Conservation (phyloP, 352 stramenopile species). For the Thalassiosira exigua region DNA sequence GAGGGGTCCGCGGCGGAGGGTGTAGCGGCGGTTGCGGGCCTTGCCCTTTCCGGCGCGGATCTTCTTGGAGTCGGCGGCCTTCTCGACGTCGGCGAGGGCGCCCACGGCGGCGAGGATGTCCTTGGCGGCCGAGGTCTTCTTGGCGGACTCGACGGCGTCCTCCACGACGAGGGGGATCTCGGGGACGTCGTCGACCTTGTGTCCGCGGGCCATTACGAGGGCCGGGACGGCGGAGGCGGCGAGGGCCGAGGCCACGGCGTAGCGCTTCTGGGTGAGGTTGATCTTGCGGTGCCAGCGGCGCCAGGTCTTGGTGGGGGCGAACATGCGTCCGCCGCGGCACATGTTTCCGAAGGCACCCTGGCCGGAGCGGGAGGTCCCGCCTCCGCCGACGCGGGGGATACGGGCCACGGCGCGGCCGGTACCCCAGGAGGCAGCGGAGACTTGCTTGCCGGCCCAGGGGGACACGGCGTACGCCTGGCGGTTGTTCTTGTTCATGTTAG, state of each 20-base stretch:
- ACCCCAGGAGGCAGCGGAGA: slow-evolving; percentile 98
- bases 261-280: slow-evolving; percentile 98
- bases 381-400: slow-evolving; percentile 98
- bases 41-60: slow-evolving; percentile 98
- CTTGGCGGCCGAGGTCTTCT: slow-evolving; percentile 95
- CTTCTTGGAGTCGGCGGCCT: slow-evolving; percentile 97
- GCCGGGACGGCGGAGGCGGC: slow-evolving; percentile 95
- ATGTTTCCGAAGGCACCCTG: slow-evolving; percentile 99
- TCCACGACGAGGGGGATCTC: slow-evolving; percentile 98
- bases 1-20: slow-evolving; percentile 93
- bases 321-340: slow-evolving; percentile 97
- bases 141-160: slow-evolving; percentile 90
- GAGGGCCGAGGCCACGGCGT: slow-evolving; percentile 96
- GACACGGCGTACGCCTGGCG: slow-evolving; percentile 98
- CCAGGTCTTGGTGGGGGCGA: slow-evolving; percentile 98
- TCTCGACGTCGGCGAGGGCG: slow-evolving; percentile 95
- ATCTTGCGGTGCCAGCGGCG: slow-evolving; percentile 99
- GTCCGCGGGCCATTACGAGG: slow-evolving; percentile 97
- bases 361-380: slow-evolving; percentile 96
- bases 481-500: slow-evolving; percentile 99
- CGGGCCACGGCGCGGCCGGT: slow-evolving; percentile 98
- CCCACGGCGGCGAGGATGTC: slow-evolving; percentile 94
- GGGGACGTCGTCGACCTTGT: slow-evolving; percentile 95
- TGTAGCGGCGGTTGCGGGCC: slow-evolving; percentile 97
- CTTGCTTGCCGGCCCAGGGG: slow-evolving; percentile 94